phyloP scores from a whole-genome alignment of 177 flowering plant genomes.

The Tripterygium wilfordii region DNA sequence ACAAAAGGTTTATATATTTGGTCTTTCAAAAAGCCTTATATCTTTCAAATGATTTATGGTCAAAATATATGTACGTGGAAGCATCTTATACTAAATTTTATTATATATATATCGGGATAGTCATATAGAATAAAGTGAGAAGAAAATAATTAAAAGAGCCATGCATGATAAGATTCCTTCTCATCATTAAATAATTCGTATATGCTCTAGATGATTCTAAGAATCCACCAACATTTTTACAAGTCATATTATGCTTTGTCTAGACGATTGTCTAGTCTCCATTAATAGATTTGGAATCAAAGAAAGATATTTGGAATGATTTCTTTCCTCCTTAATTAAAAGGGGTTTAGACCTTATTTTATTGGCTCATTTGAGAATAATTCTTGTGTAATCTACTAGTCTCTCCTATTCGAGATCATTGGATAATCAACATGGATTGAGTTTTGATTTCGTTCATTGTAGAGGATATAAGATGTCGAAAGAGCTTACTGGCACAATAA shows the following conservation, averaged over 20 bases:
- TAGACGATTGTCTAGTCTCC: constrained; percentile 7
- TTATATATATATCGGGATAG: too few relatives aligned
- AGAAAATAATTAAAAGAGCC: too few relatives aligned
- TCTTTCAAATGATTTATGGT: too few relatives aligned
- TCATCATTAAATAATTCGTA: constrained; percentile 5
- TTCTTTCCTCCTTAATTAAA: background rate
- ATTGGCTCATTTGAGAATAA: constrained; percentile 11
- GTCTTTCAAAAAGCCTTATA: too few relatives aligned
- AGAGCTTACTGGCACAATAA: constrained; percentile 3
- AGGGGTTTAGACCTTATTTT: constrained; percentile 1
- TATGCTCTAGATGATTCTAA: constrained; percentile 6
- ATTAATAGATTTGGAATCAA: constrained; percentile 14
- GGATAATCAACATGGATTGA: background rate
- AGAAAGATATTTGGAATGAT: constrained; percentile 8
- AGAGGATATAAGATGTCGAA: constrained; percentile 1
- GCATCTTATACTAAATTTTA: too few relatives aligned
- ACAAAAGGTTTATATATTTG: too few relatives aligned
- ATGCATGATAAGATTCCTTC: constrained; percentile 18
- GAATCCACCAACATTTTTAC: constrained; percentile 6
- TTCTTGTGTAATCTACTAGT: too few relatives aligned
- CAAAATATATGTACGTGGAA: too few relatives aligned
- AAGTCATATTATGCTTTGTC: constrained; percentile 6
- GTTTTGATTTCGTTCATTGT: constrained; percentile 7
- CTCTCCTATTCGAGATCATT: too few relatives aligned
- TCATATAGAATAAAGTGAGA: too few relatives aligned